phyloP scores from a whole-genome alignment of 495 filamentous ascomycete genomes.

The Jackrogersella minutella region DNA sequence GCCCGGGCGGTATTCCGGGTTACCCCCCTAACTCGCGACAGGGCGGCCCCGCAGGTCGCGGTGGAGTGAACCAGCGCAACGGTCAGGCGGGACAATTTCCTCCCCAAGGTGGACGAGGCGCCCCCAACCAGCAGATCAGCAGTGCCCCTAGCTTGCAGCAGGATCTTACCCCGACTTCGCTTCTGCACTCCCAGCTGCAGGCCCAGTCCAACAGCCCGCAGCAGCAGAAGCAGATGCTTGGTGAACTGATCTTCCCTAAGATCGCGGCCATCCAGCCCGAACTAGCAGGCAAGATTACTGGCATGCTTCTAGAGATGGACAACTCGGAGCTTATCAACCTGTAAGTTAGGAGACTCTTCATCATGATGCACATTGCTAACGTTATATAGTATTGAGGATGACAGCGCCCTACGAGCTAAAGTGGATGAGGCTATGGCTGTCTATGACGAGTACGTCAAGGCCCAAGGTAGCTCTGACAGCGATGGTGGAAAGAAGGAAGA shows the following conservation, averaged over 20 bases:
- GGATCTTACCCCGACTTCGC: slow-evolving; percentile 49
- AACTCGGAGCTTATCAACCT: slow-evolving; percentile 90
- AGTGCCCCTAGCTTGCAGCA: slow-evolving; percentile 45
- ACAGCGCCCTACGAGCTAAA: slow-evolving; percentile 87
- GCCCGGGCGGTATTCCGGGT: slow-evolving; percentile 70
- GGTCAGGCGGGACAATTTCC: slow-evolving; percentile 47
- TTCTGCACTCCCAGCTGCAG: slow-evolving; percentile 60
- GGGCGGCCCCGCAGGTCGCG: slow-evolving; percentile 55
- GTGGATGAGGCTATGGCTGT: slow-evolving; percentile 96
- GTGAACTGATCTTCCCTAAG: slow-evolving; percentile 97
- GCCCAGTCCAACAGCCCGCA: slow-evolving; percentile 60
- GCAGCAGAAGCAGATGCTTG: slow-evolving; percentile 97
- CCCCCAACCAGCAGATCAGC: slow-evolving; percentile 44
- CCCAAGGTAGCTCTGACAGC: slow-evolving; percentile 60
- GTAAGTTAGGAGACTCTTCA: slow-evolving; percentile 67
- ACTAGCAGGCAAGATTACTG: slow-evolving; percentile 98
- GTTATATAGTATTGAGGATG: slow-evolving; percentile 79
- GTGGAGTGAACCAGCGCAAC: slow-evolving; percentile 48
- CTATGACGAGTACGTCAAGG: slow-evolving; percentile 98
- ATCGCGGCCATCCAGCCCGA: slow-evolving; percentile 92
- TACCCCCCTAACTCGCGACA: slow-evolving; percentile 62
- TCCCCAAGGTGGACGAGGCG: slow-evolving; percentile 66
- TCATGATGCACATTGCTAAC: slow-evolving; percentile 37
- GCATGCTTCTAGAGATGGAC: slow-evolving; percentile 99
- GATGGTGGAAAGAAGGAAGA: slow-evolving; percentile 61